These are phyloP conservation scores for Flaveria trinervia DNA, from an alignment of 129 eudicot species.

Conservation along the genomic window DNA sequence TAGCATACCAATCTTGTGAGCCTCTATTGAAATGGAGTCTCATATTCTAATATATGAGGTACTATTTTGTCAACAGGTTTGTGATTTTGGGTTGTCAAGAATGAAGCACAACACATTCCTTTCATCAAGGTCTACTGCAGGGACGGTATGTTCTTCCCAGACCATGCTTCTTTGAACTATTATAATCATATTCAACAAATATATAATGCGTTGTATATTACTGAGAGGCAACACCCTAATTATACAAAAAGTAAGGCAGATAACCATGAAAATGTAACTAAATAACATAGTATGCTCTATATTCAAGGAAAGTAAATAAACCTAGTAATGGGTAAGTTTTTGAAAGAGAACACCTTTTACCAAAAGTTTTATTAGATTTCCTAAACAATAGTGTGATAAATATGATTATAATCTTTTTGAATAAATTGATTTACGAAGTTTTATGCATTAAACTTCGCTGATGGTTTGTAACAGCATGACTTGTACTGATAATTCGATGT, in stretches of 20 bases:
- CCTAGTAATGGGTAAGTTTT: neutral
- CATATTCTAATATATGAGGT: constrained; percentile 3
- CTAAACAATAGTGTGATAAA: neutral
- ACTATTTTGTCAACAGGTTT: constrained; percentile 58
- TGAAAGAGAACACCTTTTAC: neutral
- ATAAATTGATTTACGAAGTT: neutral
- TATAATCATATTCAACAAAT: neutral
- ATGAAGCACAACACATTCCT: constrained; percentile 94
- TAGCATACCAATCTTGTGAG: constrained; percentile 25
- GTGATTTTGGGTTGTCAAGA: constrained; percentile 96
- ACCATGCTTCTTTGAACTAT: neutral
- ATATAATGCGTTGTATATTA: neutral
- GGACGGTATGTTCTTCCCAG: constrained; percentile 66
- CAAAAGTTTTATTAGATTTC: neutral
- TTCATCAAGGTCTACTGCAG: constrained; percentile 94
- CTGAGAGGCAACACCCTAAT: neutral
- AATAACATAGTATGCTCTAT: too few species aligned
- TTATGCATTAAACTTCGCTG: neutral
- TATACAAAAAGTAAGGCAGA: neutral
- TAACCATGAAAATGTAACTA: neutral
- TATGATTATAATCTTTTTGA: neutral
- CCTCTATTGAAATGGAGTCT: neutral
- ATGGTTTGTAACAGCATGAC: neutral
- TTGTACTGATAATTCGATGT: constrained; percentile 20
- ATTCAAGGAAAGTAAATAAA: neutral